Percentiles rank a stretch among this genome's conserved stretches.
These are phyloP conservation scores for Xerophyta viscosa DNA, from an alignment of 106 monocot genomes.

Conservation along the genomic window DNA sequence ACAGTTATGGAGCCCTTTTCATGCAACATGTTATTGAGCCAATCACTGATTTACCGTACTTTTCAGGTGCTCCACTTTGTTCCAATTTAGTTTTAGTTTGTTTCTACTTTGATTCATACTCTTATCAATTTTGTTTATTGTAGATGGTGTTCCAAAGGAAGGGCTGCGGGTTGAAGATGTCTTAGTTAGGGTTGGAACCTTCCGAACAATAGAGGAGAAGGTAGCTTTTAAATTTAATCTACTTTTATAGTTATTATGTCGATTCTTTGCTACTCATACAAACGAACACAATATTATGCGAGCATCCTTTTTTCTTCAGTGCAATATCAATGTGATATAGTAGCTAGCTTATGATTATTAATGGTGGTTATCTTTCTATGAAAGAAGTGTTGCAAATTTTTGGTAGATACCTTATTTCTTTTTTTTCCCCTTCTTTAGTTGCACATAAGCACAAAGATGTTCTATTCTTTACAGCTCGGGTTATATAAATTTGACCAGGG, in stretches of 20 bases:
- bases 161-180: slow-evolving; percentile 71
- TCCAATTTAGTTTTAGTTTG: background rate
- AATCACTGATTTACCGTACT: slow-evolving; percentile 43
- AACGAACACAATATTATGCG: no score
- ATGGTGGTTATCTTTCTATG: no score
- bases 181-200: slow-evolving; percentile 68
- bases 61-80: slow-evolving; percentile 47
- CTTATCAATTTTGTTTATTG: background rate
- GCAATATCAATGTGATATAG: no score
- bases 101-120: background rate
- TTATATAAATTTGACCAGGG: no score
- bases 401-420: no score
- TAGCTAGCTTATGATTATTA: no score
- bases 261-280: background rate
- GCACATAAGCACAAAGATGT: no score
- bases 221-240: slow-evolving; percentile 30
- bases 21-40: slow-evolving; percentile 78
- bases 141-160: slow-evolving; percentile 99
- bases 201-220: slow-evolving; percentile 75
- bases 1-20: slow-evolving; percentile 82
- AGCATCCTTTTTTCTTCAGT: no score
- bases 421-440: no score
- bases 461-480: no score
- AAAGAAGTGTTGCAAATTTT: no score
- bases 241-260: background rate